Percentiles rank a stretch among this genome's conserved stretches.
phyloP scores from a whole-genome alignment of 495 filamentous ascomycete genomes.

The Arthonia radiata region DNA sequence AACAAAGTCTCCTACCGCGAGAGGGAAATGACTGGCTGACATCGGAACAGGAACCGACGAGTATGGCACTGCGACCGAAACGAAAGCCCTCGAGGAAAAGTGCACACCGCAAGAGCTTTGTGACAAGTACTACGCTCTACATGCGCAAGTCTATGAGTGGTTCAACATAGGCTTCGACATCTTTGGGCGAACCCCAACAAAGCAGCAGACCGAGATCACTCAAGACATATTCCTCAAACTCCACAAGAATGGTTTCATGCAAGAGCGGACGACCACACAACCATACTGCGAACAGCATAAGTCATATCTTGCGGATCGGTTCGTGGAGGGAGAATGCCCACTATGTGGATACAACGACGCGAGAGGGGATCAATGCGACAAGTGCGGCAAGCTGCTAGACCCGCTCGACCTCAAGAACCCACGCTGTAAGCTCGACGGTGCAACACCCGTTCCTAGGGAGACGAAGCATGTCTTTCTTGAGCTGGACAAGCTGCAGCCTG shows the following conservation, averaged over 20 bases:
- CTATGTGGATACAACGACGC: constrained; percentile 62
- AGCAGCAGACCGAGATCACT: constrained; percentile 62
- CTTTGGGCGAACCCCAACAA: constrained; percentile 63
- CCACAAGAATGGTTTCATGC: constrained; percentile 54
- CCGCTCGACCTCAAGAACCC: constrained; percentile 30
- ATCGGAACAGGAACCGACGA: constrained; percentile 10
- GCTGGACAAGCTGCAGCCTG: constrained; percentile 52
- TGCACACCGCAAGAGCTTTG: constrained; percentile 49
- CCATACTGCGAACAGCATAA: constrained; percentile 70
- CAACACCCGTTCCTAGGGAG: constrained; percentile 44
- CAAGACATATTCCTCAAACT: constrained; percentile 67
- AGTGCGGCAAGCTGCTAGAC: constrained; percentile 59
- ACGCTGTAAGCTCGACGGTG: constrained; percentile 62
- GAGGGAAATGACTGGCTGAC: no score
- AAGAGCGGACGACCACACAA: constrained; percentile 51
- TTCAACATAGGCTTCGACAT: constrained; percentile 65
- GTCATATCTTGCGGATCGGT: constrained; percentile 77
- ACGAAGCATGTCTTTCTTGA: constrained; percentile 54
- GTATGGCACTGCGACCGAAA: constrained; percentile 63
- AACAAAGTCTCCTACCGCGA: no score
- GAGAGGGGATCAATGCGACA: constrained; percentile 70
- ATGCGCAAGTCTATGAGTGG: constrained; percentile 72
- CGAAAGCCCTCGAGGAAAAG: constrained; percentile 44
- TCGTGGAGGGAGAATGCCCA: constrained; percentile 73
- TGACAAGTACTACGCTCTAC: constrained; percentile 64